phyloP scores from a whole-genome alignment of 2,329 filamentous ascomycete genomes.

The Neofusicoccum sp. region DNA sequence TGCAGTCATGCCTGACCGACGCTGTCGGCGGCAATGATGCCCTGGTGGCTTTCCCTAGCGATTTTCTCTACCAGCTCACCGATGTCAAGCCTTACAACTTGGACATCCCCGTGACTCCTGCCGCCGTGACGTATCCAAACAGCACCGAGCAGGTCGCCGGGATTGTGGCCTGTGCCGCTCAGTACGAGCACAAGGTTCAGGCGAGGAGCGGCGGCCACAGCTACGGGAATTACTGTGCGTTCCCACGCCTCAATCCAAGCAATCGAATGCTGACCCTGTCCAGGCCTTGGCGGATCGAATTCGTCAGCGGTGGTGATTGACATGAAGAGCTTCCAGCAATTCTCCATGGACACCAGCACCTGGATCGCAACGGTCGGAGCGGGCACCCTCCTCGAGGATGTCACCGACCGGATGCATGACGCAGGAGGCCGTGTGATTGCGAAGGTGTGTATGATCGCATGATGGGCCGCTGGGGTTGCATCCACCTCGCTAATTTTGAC shows the following conservation, averaged over 20 bases:
- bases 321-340: constrained; percentile 48
- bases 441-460: constrained; percentile 37
- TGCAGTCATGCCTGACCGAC: constrained; percentile 28
- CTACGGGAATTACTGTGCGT: constrained; percentile 50
- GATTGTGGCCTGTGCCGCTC: constrained; percentile 58
- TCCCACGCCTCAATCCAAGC: not conserved
- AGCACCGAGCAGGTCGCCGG: constrained; percentile 53
- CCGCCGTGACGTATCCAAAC: constrained; percentile 57
- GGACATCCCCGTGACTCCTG: constrained; percentile 42
- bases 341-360: constrained; percentile 43
- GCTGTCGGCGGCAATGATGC: constrained; percentile 28
- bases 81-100: constrained; percentile 40
- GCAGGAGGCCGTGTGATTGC: constrained; percentile 44
- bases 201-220: constrained; percentile 65
- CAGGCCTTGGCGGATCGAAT: constrained; percentile 47
- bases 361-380: constrained; percentile 48
- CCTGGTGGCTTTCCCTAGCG: constrained; percentile 26
- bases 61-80: constrained; percentile 29
- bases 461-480: not conserved
- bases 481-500: not conserved
- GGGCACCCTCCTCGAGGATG: constrained; percentile 48
- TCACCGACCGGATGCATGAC: constrained; percentile 34
- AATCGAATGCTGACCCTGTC: not conserved
- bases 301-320: constrained; percentile 51
- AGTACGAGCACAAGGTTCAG: constrained; percentile 55